phyloP scores from a whole-genome alignment of 805 yeast genomes.

The Yarrowia phangngaensis region DNA sequence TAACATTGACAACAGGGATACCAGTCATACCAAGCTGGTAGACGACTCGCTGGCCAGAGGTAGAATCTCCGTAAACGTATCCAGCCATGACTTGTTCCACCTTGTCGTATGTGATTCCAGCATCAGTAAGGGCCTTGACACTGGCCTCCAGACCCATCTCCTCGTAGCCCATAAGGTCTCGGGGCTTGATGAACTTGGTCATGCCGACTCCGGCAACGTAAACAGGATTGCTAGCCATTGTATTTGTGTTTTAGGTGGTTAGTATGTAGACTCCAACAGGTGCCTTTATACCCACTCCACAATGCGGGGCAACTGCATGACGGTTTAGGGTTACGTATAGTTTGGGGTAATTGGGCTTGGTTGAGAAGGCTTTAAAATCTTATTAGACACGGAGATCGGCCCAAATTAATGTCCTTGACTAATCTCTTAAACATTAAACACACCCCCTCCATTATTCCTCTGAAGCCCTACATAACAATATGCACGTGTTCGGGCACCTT shows the following conservation, averaged over 20 bases:
- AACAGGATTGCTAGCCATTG: conserved; percentile 28
- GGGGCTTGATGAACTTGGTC: conserved; percentile 35
- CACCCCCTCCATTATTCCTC: conserved; percentile 13
- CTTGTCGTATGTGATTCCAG: conserved; percentile 33
- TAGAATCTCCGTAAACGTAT: conserved; percentile 34
- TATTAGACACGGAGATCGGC: conserved; percentile 18
- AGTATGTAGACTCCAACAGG: too few relatives aligned
- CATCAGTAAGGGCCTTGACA: conserved; percentile 34
- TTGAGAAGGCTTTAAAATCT: conserved; percentile 11
- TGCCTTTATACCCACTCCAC: conserved; percentile 23
- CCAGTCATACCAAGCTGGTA: conserved; percentile 36
- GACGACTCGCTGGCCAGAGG: conserved; percentile 33
- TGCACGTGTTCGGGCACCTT: background rate
- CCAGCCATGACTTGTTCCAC: conserved; percentile 32
- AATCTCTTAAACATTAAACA: conserved; percentile 14
- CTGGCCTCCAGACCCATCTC: conserved; percentile 35
- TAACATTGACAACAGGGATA: conserved; percentile 33
- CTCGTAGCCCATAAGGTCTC: conserved; percentile 31
- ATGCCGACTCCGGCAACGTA: conserved; percentile 35
- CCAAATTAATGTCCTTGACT: conserved; percentile 8
- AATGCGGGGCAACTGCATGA: conserved; percentile 25
- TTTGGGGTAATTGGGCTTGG: background rate
- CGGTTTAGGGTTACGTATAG: conserved; percentile 1
- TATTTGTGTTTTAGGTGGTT: conserved; percentile 7
- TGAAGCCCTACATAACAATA: conserved; percentile 12